These are phyloP conservation scores for Cyberlindnera saturnus DNA, from an alignment of 805 yeast species.

Conservation along the genomic window DNA sequence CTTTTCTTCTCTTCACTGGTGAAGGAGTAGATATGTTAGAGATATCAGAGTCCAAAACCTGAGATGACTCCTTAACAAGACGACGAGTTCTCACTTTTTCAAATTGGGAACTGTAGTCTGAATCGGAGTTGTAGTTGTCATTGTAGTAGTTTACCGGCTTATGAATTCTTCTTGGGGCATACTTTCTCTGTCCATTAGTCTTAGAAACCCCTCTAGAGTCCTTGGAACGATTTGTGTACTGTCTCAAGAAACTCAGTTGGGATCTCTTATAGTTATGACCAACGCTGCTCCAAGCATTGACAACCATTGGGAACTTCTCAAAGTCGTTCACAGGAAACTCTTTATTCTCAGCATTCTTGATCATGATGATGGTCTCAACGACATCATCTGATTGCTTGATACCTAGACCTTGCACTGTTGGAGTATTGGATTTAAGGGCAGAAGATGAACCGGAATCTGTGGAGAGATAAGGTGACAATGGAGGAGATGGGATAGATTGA, in stretches of 20 bases:
- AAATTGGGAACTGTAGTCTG: constrained; percentile 26
- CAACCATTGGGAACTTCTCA: constrained; percentile 38
- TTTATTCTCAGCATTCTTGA: constrained; percentile 12
- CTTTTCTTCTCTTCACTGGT: constrained; percentile 31
- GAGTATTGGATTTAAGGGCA: too few relatives aligned
- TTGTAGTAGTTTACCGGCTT: constrained; percentile 11
- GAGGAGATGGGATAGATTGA: constrained; percentile 37
- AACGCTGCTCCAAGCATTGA: constrained; percentile 47
- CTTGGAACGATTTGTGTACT: constrained; percentile 30
- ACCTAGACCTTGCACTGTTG: too few relatives aligned
- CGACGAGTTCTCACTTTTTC: constrained; percentile 60
- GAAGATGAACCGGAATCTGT: constrained; percentile 1
- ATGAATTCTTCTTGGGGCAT: constrained; percentile 21
- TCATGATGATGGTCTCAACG: constrained; percentile 14
- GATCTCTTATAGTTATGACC: constrained; percentile 38
- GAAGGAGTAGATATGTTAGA: constrained; percentile 26
- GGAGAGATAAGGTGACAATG: constrained; percentile 36
- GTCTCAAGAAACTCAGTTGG: constrained; percentile 47
- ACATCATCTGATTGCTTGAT: background rate
- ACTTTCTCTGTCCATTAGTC: constrained; percentile 13
- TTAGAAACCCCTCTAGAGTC: constrained; percentile 18
- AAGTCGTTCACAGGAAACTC: constrained; percentile 45
- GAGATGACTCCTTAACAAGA: constrained; percentile 34
- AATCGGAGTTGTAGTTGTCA: constrained; percentile 29
- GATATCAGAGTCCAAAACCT: constrained; percentile 22